Evolutionary conservation across 2,329 filamentous ascomycete genomes (phyloP), one percentile per base, ranked within the genome.

Genomic region (Nannizziopsis arthrosporioides): DNA sequence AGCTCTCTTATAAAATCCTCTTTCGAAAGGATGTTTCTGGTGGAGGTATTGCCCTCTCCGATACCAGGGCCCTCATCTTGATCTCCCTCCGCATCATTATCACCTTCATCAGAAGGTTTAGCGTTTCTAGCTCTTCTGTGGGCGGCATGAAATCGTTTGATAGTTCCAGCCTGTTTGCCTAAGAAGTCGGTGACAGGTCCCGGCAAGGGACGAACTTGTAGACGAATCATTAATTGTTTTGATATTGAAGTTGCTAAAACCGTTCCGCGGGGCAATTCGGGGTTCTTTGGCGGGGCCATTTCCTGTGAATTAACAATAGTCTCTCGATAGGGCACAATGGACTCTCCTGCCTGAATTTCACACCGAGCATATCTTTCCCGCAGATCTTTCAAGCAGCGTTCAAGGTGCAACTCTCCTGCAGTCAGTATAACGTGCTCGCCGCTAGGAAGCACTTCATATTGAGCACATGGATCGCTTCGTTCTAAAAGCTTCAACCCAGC

Each of bases 351-450:
- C 61, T 96, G 90, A 45, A 98, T 89, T 56, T 96, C 90, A 61
- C 93, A 96, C 54, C 80, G 82, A 5, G 92, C 90, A 61, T 94
- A 98, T 4, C 92, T 76, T 62, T 98, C 92, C 53, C 87, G 78
- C 19, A 98, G 73, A 69, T 98, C 92, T 46, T 92, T 94, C 51
- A 98, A 66, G 62, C 92, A 98, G 49, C 92, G 76, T 66, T 98
- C 92, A 2, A 98, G 73, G 68, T 98, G 92, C 55, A 98, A 63
- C 65, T 98, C 92, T 47, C 92, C 92, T 5, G 92, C 92, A 0
- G 92, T 96, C 34, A 94, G 68, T 17, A 98, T 79, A 37, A 98
- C 92, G 64, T 98, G 92, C 67, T 98, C 92, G 49, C 92, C 92
- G 56, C 83, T 95, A 49, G 82, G 77, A 45, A 96, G 82, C 44